phyloP scores from a whole-genome alignment of 192 early-diverging fungal genomes.

The Jimgerdemannia lactiflua region DNA sequence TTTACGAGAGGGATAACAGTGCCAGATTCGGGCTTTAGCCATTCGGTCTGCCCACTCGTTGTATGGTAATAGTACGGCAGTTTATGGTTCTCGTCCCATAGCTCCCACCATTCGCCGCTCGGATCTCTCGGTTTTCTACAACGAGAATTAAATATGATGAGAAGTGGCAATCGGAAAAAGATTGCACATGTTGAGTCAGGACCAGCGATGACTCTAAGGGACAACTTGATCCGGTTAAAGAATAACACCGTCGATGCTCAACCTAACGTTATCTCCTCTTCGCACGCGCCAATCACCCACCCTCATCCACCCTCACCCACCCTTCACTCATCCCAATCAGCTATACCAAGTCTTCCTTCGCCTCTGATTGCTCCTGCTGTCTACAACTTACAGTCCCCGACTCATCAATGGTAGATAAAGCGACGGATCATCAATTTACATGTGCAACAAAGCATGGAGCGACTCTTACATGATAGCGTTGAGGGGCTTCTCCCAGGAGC shows the following conservation, averaged over 20 bases:
- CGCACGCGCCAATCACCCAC: too few species aligned
- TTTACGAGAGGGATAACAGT: constrained; percentile 71
- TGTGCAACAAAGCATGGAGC: not conserved
- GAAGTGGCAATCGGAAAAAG: constrained; percentile 3
- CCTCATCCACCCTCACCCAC: too few species aligned
- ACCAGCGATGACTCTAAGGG: too few species aligned
- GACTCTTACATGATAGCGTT: constrained; percentile 62
- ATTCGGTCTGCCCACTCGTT: constrained; percentile 81
- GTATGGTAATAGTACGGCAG: constrained; percentile 95
- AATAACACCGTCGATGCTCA: too few species aligned
- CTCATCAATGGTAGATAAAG: not conserved
- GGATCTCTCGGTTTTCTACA: constrained; percentile 68
- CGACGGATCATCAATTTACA: not conserved
- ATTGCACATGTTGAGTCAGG: too few species aligned
- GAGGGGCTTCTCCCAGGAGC: constrained; percentile 62
- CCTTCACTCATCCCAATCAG: too few species aligned
- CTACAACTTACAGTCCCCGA: too few species aligned
- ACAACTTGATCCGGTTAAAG: too few species aligned
- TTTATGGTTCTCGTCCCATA: constrained; percentile 81
- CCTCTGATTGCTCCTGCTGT: too few species aligned
- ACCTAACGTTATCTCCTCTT: too few species aligned
- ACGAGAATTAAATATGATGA: not conserved
- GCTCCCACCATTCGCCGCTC: constrained; percentile 96
- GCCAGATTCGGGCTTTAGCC: constrained; percentile 73
- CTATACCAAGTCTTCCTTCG: too few species aligned